Evolutionary conservation across 495 filamentous ascomycete species (phyloP), one percentile per base, ranked within the genome.

Genomic region (Cladorrhinum samala): DNA sequence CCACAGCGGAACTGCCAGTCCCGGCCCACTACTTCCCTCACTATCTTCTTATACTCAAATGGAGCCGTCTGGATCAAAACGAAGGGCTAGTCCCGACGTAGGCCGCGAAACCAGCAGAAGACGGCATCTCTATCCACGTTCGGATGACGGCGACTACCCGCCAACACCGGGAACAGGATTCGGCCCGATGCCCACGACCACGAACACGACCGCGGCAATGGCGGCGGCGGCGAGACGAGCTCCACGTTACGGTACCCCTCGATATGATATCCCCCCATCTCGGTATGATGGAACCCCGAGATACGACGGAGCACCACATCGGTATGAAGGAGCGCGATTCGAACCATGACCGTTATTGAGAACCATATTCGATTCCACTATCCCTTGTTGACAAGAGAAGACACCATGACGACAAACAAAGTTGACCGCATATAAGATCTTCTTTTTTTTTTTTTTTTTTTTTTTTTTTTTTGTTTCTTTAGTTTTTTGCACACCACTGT

Each of bases 41-140:
- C 55, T 76, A 16, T 68, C 71, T 6, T 54, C 59, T 9, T 73
- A 76, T 49, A 53, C 66, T 17, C 56, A 58, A 8, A 37, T 67
- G 19, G 68, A 70, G 30, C 56, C 56, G 39, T 57, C 57, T 3
- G 57, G 56, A 8, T 61, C 62, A 2, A 72, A 47, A 19, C 53
- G 42, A 25, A 49, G 51, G 45, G 45, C 45, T 1, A 47, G 45
- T 8, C 45, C 45, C 17, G 45, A 47, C 24, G 45, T 47, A 33
- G 16, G 45, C 16, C 68, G 72, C 33, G 76, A 77, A 20, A 63
- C 72, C 43, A 75, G 59, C 46, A 65, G 76, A 14, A 64, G 76
- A 25, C 63, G 75, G 47, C 73, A 77, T 46, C 50, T 68, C 21
- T 62, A 73, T 25, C 59, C 60, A 20, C 63, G 58, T n/a, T 47